Base-by-base conservation (phyloP, 2,329 filamentous ascomycete genomes). In the Fusarium pilosicola region DNA sequence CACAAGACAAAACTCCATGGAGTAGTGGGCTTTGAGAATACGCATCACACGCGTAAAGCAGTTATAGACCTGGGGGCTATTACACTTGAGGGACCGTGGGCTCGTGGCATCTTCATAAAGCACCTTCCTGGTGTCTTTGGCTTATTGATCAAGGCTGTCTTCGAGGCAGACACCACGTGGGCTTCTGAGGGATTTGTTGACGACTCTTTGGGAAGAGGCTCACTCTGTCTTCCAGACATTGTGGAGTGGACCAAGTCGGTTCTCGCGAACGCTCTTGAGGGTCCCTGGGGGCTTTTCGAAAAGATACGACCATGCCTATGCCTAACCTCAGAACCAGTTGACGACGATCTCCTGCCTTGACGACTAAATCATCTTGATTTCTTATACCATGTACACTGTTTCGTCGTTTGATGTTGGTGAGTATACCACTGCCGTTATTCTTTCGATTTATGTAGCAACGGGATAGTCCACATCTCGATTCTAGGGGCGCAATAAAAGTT, bases 51-150 rank as follows among this genome's bases (percentile, higher is more conserved):
- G 73, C 61, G 69, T 70, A 82, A 82, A 83, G 83, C 83, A 83
- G 79, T 83, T 84, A 86, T 87, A 84, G 82, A 88, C 86, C 86
- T 87, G 87, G 84, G 87, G 87, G 87, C 85, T 86, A 85, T 78
- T 83, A 73, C 78, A 80, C 76, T 79, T 77, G 80, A 46, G 55
- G 79, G 76, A 79, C 76, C 78, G 82, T 80, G 81, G 82, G 81
- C 82, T 84, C 76, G 81, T 84, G 82, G 81, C 79, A 77, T 79
- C 69, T 74, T 54, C 39, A 56, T 73, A 63, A 70, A 39, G 55
- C 63, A 70, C 52, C 34, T 74, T 36, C 48, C 41, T n/a, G 74
- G 71, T 76, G 73, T 73, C 63, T 62, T 65, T 71, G 78, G 81
- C 79, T 81, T 80, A 81, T 81, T 74, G 75, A 74, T 75, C 68